These are phyloP conservation scores for Cryptococcus jaspeensis DNA, from an alignment of 1,284 basidiomycete genomes.

Conservation along the genomic window DNA sequence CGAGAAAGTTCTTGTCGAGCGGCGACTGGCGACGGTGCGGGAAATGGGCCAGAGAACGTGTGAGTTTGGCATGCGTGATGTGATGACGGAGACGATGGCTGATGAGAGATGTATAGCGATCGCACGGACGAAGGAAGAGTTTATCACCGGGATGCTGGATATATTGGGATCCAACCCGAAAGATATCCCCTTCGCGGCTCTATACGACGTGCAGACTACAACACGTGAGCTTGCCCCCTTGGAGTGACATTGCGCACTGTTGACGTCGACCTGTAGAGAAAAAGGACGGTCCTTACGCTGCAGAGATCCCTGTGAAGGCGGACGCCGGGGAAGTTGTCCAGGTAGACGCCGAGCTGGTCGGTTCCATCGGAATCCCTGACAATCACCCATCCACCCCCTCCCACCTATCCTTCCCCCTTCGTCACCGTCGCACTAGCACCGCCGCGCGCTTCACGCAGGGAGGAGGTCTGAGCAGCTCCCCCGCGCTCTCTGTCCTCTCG, in stretches of 20 bases:
- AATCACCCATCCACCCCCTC: slow-evolving; percentile 36
- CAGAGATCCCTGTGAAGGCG: slow-evolving; percentile 1
- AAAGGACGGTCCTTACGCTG: slow-evolving; percentile 3
- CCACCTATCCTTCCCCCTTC: slow-evolving; percentile 10
- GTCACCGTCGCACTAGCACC: slow-evolving; percentile 3
- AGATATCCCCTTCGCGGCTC: slow-evolving; percentile 44
- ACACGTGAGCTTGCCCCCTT: neutral
- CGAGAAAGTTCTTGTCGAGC: slow-evolving; percentile 35
- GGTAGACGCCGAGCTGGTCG: slow-evolving; percentile 26
- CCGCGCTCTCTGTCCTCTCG: slow-evolving; percentile 35
- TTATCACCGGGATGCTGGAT: slow-evolving; percentile 39
- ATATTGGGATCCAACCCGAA: slow-evolving; percentile 31
- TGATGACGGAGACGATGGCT: neutral
- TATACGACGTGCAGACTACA: slow-evolving; percentile 37
- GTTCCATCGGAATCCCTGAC: slow-evolving; percentile 43
- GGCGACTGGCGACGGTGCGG: slow-evolving; percentile 30
- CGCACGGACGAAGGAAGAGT: slow-evolving; percentile 40
- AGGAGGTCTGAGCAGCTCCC: slow-evolving; percentile 22
- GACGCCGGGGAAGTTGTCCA: slow-evolving; percentile 6
- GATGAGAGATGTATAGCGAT: slow-evolving; percentile 17
- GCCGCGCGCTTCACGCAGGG: slow-evolving; percentile 15
- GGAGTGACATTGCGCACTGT: neutral
- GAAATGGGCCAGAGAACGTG: slow-evolving; percentile 47
- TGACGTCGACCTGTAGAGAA: neutral
- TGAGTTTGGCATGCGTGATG: slow-evolving; percentile 14